Evolutionary conservation across 441 rosid genomes (phyloP), one percentile per base, ranked within the genome.

Genomic region (Manihot esculenta): DNA sequence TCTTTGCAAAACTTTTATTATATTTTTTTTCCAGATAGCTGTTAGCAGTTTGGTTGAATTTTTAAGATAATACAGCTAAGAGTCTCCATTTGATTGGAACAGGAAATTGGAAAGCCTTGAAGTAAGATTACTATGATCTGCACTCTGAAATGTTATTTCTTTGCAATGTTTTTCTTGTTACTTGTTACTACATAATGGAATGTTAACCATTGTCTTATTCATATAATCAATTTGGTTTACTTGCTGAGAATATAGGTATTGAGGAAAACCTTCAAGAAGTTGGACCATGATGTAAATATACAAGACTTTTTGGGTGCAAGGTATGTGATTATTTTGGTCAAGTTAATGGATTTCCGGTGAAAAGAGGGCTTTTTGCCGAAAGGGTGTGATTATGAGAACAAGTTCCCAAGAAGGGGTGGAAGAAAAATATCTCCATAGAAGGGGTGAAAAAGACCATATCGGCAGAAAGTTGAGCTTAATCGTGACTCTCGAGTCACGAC

Each of bases 31-130:
- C 42, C 42, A 38, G 42, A 5, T 7, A 38, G 42, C 10, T 14
- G 21, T 30, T 45, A 20, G 20, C 62, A 27, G 10, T 73, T 64
- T 57, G n/a, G 64, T 62, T n/a, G 23, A 57, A 70, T 50, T 58
- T 42, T 20, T 45, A 20, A 35, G 49, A 42, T 38, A 58, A 10
- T 48, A 9, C 10, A 50, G 44, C 75, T 77, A 58, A 73, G 2
- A 47, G 30, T 66, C 68, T 73, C 62, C 14, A 21, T 77, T 76
- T 72, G 66, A 38, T 67, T 64, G 26, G 24, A 72, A 76, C 96
- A 90, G 92, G 87, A 91, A 82, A 81, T 50, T 88, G 84, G 96
- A 92, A 70, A 87, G 86, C 76, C 92, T 89, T 76, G 96, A 89
- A 81, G 93, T 91, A 84, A 85, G 89, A 72, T 49, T 67, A 38